Base-by-base conservation (phyloP, 2,329 filamentous ascomycete genomes). In the Chalaropsis thielavioides region DNA sequence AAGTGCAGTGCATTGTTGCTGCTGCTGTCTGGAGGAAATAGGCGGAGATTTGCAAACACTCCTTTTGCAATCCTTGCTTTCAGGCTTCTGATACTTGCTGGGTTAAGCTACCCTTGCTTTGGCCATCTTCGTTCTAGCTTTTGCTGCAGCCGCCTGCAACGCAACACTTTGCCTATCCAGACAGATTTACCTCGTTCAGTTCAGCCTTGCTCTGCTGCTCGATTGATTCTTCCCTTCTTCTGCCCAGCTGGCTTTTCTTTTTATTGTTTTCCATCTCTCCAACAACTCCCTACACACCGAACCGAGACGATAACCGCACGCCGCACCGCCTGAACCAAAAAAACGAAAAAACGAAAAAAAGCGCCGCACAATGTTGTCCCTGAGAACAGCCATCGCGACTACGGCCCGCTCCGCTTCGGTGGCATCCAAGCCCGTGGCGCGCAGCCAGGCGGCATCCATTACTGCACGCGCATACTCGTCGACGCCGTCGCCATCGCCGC, bases 381-480 rank as follows among this genome's bases (percentile, higher is more conserved):
- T 62, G n/a, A 62, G 60, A 62, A 62, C 22, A 31, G 60, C 24
- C 19, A 22, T 62, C 41, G 41, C 60, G 10, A 46, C 60, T 31
- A 38, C 60, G 8, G 43, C 44, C 19, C 54, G 54, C 24, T 58
- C 54, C 27, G 5, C 24, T 4, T 58, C 54, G 17, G 54, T 40
- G 22, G 60, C 41, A 2, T 8, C 44, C 22, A 19, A 38, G 60
- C 41, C 41, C 22, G 60, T 11, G 13, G 22, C 35, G 41, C 44
- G 31, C 60, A 31, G 17, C 60, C 40, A 46, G 10, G 6, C 43
- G 40, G 24, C 17, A 31, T 17, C 60, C 3, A 35, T 46, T n/a
- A 41, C 76, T 8, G 64, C 31, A 24, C 61, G 61, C 27, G 44
- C 49, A 24, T 63, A 63, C 49, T 62, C 61, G 15, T n/a, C 61